These are phyloP conservation scores for Vigna trinervia DNA, from an alignment of 306 rosid species.

Conservation along the genomic window DNA sequence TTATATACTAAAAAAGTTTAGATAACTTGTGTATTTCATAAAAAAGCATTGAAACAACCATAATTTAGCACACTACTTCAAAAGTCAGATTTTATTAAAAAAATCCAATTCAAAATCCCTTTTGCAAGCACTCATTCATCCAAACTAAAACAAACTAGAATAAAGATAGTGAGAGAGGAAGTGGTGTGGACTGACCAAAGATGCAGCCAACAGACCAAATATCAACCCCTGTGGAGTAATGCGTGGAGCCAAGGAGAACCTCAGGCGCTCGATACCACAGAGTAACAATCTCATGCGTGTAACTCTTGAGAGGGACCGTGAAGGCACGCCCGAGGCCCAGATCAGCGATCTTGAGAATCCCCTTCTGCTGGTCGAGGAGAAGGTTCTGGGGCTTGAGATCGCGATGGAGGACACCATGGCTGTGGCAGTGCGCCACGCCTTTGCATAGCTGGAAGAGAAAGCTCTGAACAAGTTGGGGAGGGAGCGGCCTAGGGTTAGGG, in stretches of 20 bases:
- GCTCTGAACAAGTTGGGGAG: conserved; percentile 64
- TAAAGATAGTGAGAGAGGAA: not conserved
- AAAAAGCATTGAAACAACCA: no score
- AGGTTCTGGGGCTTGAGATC: conserved; percentile 94
- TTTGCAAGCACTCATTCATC: no score
- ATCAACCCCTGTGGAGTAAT: conserved; percentile 92
- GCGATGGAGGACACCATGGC: conserved; percentile 92
- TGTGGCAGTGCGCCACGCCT: conserved; percentile 95
- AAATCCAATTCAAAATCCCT: no score
- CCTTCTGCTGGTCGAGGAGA: conserved; percentile 75
- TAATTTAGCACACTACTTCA: no score
- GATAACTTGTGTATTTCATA: no score
- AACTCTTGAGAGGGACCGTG: conserved; percentile 94
- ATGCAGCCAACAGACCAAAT: conserved; percentile 99
- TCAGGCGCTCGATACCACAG: conserved; percentile 98
- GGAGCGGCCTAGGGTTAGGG: conserved; percentile 57
- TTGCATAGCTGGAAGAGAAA: conserved; percentile 92
- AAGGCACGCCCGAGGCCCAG: conserved; percentile 91
- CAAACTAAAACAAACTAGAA: no score
- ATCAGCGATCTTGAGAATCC: conserved; percentile 89
- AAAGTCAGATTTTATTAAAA: no score
- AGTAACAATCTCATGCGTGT: conserved; percentile 95
- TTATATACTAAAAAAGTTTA: no score
- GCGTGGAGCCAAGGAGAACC: conserved; percentile 87
- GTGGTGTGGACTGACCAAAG: conserved; percentile 53